Base-by-base conservation (phyloP, 768 basidiomycete species). In the Pleurotus cornucopiae region DNA sequence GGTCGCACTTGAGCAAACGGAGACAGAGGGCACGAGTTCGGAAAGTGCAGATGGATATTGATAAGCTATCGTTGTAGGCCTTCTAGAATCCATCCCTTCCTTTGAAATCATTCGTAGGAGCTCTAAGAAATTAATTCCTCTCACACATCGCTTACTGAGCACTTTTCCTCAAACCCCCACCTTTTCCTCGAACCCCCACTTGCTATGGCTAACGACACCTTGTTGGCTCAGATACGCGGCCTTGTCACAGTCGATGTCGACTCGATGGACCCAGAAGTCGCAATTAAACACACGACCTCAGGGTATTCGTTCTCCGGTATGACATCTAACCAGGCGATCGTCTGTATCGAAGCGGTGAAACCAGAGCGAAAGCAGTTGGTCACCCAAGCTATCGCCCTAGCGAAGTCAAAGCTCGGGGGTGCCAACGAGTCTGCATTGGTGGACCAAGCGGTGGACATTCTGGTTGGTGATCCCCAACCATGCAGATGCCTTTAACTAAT, bases 1-100 rank as follows among this genome's bases (percentile, higher is more conserved):
- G 74, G 65, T 71, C 75, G 5, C 84, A 87, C 64, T 67, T 88
- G 56, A 88, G 77, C 67, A 79, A 71, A 61, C 72, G 83, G 55
- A 69, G 85, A 60, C 76, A 74, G 57, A 67, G 74, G 13, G 74
- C 77, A 20, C 66, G 86, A 56, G 64, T 68, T 46, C 69, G 58
- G 54, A 81, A 80, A 64, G 73, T 86, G 2, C 62, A 67, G 56
- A 66, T 66, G 48, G 78, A 81, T 39, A 64, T 80, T 16, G 61
- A 34, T 34, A 34, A 34, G 30, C 7, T 34, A 7, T 34, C 30
- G 3, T 34, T 34, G 30, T 34, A 34, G 30, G 30, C 9, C 9
- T 34, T 34, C 30, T 34, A 34, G 30, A 34, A 34, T 34, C 4
- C 30, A 11, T 34, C 30, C 30, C 30, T 7, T 34, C 11, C 30